These are phyloP conservation scores for Garcia nutans DNA, from an alignment of 345 rosid genomes.

Conservation along the genomic window DNA sequence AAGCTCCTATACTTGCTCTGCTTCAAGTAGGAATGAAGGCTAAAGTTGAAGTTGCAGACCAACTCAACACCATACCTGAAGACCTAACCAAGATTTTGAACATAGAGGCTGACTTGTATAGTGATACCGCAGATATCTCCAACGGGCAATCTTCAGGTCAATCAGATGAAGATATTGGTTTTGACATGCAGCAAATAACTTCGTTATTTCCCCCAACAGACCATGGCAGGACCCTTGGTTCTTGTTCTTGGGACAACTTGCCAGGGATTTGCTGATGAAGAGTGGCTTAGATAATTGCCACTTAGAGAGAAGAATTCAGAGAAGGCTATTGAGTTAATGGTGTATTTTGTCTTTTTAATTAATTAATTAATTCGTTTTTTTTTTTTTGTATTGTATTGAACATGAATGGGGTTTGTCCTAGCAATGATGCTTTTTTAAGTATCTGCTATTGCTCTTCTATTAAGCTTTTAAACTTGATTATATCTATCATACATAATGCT, in stretches of 20 bases:
- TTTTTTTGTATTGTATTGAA: not conserved
- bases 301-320: not conserved
- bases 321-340: not conserved
- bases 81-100: conserved; percentile 47
- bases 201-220: conserved; percentile 42
- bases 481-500: too few relatives aligned
- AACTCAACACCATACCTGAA: conserved; percentile 40
- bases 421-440: not conserved
- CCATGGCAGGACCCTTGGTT: conserved; percentile 28
- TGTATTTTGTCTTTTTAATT: not conserved
- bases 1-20: not conserved
- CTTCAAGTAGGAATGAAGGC: conserved; percentile 25
- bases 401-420: conserved; percentile 7
- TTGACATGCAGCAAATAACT: conserved; percentile 61
- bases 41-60: conserved; percentile 43
- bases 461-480: not conserved
- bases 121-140: conserved; percentile 49
- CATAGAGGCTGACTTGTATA: conserved; percentile 44
- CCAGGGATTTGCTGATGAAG: conserved; percentile 42
- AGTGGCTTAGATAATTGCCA: not conserved
- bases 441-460: not conserved
- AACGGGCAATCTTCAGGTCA: conserved; percentile 56
- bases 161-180: conserved; percentile 51
- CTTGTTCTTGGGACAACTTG: conserved; percentile 51
- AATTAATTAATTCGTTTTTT: not conserved